Evolutionary conservation across 2,329 filamentous ascomycete species (phyloP).

Genomic region (Pseudopithomyces chartarum): DNA sequence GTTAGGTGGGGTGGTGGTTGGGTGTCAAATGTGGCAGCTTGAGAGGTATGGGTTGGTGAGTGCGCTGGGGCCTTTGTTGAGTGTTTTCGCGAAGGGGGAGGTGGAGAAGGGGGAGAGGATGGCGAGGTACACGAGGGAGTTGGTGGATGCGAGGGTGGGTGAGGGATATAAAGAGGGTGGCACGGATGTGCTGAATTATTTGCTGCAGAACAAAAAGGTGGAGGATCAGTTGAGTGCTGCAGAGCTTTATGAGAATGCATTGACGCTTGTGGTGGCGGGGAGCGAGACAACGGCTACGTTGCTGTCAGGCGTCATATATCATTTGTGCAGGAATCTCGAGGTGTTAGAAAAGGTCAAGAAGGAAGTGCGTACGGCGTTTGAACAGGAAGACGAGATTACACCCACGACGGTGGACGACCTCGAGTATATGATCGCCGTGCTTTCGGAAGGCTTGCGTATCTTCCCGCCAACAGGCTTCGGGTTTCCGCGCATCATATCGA

Average conservation of each 20-base stretch:
- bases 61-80: neutral
- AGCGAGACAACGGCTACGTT: constrained; percentile 44
- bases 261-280: constrained; percentile 44
- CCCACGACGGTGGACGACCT: neutral
- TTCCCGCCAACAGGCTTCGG: neutral
- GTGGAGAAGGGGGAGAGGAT: neutral
- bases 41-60: neutral
- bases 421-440: neutral
- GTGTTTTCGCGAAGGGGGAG: neutral
- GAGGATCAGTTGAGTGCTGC: constrained; percentile 22
- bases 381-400: neutral
- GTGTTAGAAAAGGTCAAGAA: neutral
- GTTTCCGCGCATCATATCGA: neutral
- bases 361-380: neutral
- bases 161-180: neutral
- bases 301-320: neutral
- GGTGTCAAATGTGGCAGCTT: constrained; percentile 28
- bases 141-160: neutral
- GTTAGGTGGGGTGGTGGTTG: constrained; percentile 4
- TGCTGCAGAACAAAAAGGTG: constrained; percentile 19
- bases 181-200: neutral
- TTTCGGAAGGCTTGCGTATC: neutral
- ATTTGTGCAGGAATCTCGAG: neutral
- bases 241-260: constrained; percentile 42
- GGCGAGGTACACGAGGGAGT: neutral